phyloP scores from a whole-genome alignment of 169 alveolate genomes.

The Theileria parva region DNA sequence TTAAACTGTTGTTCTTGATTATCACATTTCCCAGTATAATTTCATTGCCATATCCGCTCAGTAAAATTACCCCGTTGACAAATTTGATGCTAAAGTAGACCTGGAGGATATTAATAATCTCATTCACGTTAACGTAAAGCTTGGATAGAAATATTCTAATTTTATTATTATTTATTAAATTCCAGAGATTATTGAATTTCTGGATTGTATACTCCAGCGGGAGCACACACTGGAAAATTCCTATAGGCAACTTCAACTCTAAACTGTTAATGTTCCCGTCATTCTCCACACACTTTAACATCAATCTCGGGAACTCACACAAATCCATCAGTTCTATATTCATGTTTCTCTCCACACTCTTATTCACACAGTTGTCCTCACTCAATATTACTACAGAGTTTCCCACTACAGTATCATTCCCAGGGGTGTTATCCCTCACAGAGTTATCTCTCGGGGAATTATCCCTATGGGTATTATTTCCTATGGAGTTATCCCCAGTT shows the following conservation, averaged over 20 bases:
- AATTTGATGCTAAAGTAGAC: constrained; percentile 10
- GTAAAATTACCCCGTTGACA: neutral
- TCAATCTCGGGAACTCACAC: constrained; percentile 18
- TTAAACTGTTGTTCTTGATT: neutral
- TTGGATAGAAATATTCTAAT: constrained; percentile 1
- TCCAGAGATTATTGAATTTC: constrained; percentile 10
- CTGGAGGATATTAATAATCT: neutral
- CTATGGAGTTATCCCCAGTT: neutral
- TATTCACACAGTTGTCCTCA: no score
- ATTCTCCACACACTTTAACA: constrained; percentile 26
- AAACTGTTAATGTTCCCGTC: constrained; percentile 44
- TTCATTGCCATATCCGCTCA: constrained; percentile 11
- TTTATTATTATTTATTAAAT: constrained; percentile 11
- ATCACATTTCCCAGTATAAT: neutral
- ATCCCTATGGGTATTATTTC: no score
- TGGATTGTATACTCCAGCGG: constrained; percentile 14
- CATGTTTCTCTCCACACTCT: constrained; percentile 2
- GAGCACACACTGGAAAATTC: constrained; percentile 24
- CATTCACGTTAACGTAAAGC: neutral
- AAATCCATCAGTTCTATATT: neutral
- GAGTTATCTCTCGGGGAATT: no score
- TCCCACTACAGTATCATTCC: no score
- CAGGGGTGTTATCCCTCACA: no score
- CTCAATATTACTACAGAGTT: no score
- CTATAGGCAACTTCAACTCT: constrained; percentile 38